Evolutionary conservation across 148 eudicot genomes (phyloP).

Genomic region (Pharnaceum exiguum): DNA sequence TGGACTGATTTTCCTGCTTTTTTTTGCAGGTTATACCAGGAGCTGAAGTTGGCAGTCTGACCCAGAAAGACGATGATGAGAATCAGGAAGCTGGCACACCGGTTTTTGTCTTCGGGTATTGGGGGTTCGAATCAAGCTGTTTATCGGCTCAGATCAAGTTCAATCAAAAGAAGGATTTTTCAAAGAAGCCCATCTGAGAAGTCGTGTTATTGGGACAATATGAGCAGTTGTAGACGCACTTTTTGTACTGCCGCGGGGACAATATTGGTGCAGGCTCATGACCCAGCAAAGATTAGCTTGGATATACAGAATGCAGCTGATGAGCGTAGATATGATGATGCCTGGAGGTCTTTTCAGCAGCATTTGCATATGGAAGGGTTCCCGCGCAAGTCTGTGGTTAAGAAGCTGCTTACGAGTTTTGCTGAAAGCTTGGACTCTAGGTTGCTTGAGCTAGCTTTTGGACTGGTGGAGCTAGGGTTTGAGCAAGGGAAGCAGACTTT

Average conservation of each 20-base stretch:
- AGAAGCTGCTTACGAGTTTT: conserved; percentile 44
- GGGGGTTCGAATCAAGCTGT: conserved; percentile 3
- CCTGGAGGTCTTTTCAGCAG: conserved; percentile 65
- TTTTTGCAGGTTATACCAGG: too few relatives aligned
- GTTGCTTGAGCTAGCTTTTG: conserved; percentile 67
- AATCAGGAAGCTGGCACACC: conserved; percentile 25
- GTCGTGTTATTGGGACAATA: conserved; percentile 4
- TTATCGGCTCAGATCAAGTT: not conserved
- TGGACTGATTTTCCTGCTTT: too few relatives aligned
- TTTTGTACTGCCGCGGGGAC: conserved; percentile 49
- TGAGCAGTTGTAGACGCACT: conserved; percentile 4
- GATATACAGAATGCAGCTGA: conserved; percentile 56
- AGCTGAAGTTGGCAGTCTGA: not conserved
- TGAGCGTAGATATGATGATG: conserved; percentile 56
- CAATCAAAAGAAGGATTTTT: conserved; percentile 2
- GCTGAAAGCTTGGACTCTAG: conserved; percentile 50
- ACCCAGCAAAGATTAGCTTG: conserved; percentile 61
- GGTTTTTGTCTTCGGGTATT: conserved; percentile 19
- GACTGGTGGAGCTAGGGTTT: conserved; percentile 62
- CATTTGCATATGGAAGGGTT: conserved; percentile 92
- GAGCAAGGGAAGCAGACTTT: conserved; percentile 63
- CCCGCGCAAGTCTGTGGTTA: conserved; percentile 65
- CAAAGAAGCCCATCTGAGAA: not conserved
- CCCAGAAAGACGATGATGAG: conserved; percentile 20
- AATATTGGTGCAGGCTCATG: conserved; percentile 77